Conservation (phyloP, 2,329 filamentous ascomycete genomes). For the Penicillium expansum region DNA sequence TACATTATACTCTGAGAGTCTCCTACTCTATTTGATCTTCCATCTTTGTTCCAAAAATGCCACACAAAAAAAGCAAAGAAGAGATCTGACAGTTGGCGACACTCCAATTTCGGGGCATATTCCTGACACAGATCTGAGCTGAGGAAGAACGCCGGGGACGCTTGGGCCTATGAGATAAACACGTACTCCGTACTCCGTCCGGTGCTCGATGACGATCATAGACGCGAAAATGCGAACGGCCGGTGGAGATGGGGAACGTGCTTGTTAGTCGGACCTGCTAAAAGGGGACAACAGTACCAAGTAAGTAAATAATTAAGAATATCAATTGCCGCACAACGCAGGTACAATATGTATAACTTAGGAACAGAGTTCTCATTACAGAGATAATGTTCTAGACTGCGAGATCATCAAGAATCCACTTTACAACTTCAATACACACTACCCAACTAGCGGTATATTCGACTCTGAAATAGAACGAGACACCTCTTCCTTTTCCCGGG, state of each 20-base stretch:
- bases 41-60: background rate
- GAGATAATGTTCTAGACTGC: constrained; percentile 4
- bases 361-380: background rate
- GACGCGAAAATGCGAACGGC: constrained; percentile 5
- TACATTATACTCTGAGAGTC: background rate
- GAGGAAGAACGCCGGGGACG: background rate
- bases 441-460: background rate
- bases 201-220: background rate
- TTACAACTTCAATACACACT: background rate
- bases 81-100: background rate
- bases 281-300: background rate
- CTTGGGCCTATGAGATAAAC: background rate
- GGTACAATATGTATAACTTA: background rate
- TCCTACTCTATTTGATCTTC: background rate
- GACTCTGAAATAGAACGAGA: background rate
- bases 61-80: background rate
- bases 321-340: background rate
- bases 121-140: constrained; percentile 2
- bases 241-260: background rate
- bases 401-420: constrained; percentile 9
- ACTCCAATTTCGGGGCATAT: constrained; percentile 6
- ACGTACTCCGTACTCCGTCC: too few species aligned
- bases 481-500: background rate
- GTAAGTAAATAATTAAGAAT: background rate
- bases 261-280: background rate